phyloP scores from a whole-genome alignment of 768 basidiomycete species.

The Daedaleopsis sinensis region DNA sequence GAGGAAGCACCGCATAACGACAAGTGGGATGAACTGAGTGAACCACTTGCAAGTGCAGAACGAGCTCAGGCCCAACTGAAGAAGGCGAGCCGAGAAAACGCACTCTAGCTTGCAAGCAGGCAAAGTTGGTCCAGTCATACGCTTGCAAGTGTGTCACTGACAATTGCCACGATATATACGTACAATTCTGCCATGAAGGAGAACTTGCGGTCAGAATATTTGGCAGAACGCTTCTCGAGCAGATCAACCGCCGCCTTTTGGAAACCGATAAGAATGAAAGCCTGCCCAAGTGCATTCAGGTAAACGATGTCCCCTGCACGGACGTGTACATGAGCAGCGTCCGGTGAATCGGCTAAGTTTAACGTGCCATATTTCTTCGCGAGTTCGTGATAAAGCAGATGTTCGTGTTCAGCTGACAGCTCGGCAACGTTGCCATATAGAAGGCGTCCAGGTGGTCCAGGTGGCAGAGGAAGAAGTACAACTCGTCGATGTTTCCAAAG shows the following conservation, averaged over 20 bases:
- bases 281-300: constrained; percentile 64
- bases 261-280: constrained; percentile 67
- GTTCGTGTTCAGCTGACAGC: neutral
- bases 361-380: neutral
- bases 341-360: neutral
- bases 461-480: neutral
- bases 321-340: neutral
- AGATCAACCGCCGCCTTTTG: constrained; percentile 60
- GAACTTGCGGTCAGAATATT: constrained; percentile 66
- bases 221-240: constrained; percentile 67
- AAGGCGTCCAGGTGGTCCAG: neutral
- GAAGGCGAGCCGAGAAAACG: too few species aligned
- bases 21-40: too few species aligned
- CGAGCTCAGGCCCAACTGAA: too few species aligned
- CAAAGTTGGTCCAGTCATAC: too few species aligned
- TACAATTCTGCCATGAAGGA: neutral
- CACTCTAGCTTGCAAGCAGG: too few species aligned
- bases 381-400: neutral
- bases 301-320: constrained; percentile 63
- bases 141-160: too few species aligned
- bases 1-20: too few species aligned
- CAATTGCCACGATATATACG: neutral
- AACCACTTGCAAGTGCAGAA: too few species aligned
- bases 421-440: neutral
- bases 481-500: neutral